Evolutionary conservation across 345 rosid species (phyloP).

Genomic region (Erysimum cheiranthoides): DNA sequence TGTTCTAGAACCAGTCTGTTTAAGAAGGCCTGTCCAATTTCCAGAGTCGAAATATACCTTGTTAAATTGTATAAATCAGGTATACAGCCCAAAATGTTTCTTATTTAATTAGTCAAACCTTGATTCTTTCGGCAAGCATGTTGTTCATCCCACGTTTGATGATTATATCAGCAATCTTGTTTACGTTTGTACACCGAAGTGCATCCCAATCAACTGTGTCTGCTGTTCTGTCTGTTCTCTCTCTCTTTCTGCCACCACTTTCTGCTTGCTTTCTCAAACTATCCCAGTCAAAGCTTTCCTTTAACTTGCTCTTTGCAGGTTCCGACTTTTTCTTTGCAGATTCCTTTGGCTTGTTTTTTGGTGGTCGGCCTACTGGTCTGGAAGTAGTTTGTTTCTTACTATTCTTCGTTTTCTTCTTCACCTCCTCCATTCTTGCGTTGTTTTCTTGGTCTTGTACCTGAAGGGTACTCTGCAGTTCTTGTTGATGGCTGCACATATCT

Average conservation of each 20-base stretch:
- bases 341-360: slow-evolving; percentile 53
- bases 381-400: slow-evolving; percentile 30
- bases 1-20: slow-evolving; percentile 71
- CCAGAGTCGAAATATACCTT: not conserved
- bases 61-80: slow-evolving; percentile 12
- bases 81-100: not conserved
- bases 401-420: slow-evolving; percentile 31
- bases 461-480: slow-evolving; percentile 20
- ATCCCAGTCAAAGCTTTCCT: slow-evolving; percentile 73
- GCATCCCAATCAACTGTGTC: slow-evolving; percentile 89
- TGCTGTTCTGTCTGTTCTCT: slow-evolving; percentile 56
- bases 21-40: slow-evolving; percentile 73
- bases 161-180: slow-evolving; percentile 64
- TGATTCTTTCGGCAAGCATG: slow-evolving; percentile 73
- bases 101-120: slow-evolving; percentile 53
- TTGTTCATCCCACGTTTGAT: slow-evolving; percentile 81
- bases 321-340: no score
- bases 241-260: slow-evolving; percentile 52
- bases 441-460: slow-evolving; percentile 35
- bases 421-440: slow-evolving; percentile 40
- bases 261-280: slow-evolving; percentile 60
- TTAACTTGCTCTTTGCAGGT: slow-evolving; percentile 50
- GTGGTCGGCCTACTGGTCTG: slow-evolving; percentile 9
- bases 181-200: slow-evolving; percentile 60
- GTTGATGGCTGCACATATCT: slow-evolving; percentile 37